Evolutionary conservation across 176 grass and related monocot genomes (phyloP).

Genomic region (Ananas comosus): DNA sequence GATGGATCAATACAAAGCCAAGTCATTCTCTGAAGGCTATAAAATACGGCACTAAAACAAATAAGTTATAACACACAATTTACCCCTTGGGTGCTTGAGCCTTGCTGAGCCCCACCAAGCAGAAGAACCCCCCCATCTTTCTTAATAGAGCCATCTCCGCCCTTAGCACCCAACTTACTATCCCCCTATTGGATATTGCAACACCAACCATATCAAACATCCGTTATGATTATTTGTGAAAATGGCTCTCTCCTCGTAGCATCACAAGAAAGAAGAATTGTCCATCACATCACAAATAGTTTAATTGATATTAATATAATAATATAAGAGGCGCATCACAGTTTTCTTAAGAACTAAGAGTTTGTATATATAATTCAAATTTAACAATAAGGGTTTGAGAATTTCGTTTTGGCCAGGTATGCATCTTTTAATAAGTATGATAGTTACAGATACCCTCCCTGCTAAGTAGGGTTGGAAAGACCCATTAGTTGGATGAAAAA

Average conservation of each 20-base stretch:
- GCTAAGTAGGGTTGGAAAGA: too few species aligned
- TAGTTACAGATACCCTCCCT: too few species aligned
- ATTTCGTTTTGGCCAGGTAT: too few species aligned
- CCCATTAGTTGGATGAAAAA: too few species aligned
- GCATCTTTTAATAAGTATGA: too few species aligned
- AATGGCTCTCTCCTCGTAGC: too few species aligned
- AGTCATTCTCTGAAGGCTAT: conserved; percentile 14
- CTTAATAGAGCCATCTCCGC: conserved; percentile 44
- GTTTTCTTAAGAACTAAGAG: not conserved
- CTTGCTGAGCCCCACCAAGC: conserved; percentile 37
- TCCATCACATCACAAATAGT: too few species aligned
- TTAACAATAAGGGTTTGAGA: too few species aligned
- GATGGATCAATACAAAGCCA: conserved; percentile 8
- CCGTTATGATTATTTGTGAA: not conserved
- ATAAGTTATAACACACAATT: conserved; percentile 10
- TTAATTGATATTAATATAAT: too few species aligned
- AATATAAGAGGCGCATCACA: too few species aligned
- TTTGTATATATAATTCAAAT: too few species aligned
- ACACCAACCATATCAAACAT: not conserved
- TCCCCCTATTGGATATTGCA: conserved; percentile 35
- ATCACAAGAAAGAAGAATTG: too few species aligned
- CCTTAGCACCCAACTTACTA: conserved; percentile 54
- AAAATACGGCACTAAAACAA: not conserved
- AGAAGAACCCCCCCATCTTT: conserved; percentile 32
- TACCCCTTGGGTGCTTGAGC: conserved; percentile 47